Base-by-base conservation (phyloP, 1,284 basidiomycete genomes). In the Malassezia psittaci region DNA sequence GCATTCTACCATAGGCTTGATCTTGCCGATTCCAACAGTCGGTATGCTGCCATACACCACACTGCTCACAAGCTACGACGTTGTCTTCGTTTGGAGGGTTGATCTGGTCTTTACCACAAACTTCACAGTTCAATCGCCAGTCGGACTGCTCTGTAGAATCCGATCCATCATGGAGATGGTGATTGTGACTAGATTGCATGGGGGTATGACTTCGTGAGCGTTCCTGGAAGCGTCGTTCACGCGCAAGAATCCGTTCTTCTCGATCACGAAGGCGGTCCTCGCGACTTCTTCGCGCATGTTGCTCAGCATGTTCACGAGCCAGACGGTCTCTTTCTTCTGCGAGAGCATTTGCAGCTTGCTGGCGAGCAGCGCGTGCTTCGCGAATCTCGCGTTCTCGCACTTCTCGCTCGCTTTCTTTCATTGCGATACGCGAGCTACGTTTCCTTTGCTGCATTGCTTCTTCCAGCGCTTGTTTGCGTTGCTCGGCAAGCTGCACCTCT, bases 71-170 rank as follows among this genome's bases (percentile, higher is more conserved):
- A 42, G 82, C 86, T 71, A 88, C 82, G 76, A 90, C 82, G 33
- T 79, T 77, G 19, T 83, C 83, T 61, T 86, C 86, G 61, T 88
- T 85, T 7, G 57, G 54, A 24, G 64, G 64, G 69, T 88, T 89
- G 52, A 82, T 76, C 9, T 86, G 86, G 34, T 78, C 79, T 51
- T 80, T 79, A 48, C 79, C 79, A 70, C 88, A 90, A 18, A 90
- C 79, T 67, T 90, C 88, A 72, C 88, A 90, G 66, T 85, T 83
- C 42, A 90, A 77, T 53, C 85, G 82, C 88, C 88, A 90, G 57
- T 85, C 84, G 64, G 78, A 51, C 74, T 54, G 15, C 62, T 55
- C 12, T 49, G 51, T 32, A 39, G 45, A 19, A 41, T 35, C 33
- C 15, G 13, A 8, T 37, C 16, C 24, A 29, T 29, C 24, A 29